Base-by-base conservation (phyloP, 108 stramenopile species). In the Conticribra guillardii region DNA sequence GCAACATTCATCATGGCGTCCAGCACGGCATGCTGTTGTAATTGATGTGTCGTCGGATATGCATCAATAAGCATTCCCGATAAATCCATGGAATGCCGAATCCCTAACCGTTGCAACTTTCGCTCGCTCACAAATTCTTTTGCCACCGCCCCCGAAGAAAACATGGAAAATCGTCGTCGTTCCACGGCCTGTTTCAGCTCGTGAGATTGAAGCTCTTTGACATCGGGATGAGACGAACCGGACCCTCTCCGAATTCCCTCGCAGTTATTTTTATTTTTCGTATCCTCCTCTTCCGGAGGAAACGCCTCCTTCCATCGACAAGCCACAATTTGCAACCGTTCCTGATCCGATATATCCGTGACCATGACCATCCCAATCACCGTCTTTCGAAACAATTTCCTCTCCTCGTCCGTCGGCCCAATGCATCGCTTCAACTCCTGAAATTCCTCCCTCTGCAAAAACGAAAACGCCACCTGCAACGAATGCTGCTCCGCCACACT, bases 401-500 rank as follows among this genome's bases (percentile, higher is more conserved):
- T 60, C 57, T 72, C 83, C 9, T 63, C 73, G 28, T 66, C 41
- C 28, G 69, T 87, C 34, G 73, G 55, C 16, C 69, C 76, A 54
- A 87, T 87, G 62, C 83, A 84, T 23, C 55, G 32, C 47, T 82
- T 81, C 47, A 87, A 68, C 17, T 69, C 66, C 7, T 54, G 49
- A 44, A 81, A 86, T 26, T 71, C 74, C 23, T 75, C 65, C 52
- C 68, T 56, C 61, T 74, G 67, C 4, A 87, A 64, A 22, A 84
- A 33, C 26, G 81, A 79, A 67, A 83, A 87, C 9, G 81, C 83
- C 47, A 87, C 58, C 48, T 87, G 81, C 54, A 87, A 53, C 17
- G 86, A 87, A 46, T 87, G 78, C 57, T 84, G 83, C 54, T 87
- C 86, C 1, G 82, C 80, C 21, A 76, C 74, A 64, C 82, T 83